These are phyloP conservation scores for Gardenia jasminoides DNA, from an alignment of 257 asterid species.

Conservation along the genomic window DNA sequence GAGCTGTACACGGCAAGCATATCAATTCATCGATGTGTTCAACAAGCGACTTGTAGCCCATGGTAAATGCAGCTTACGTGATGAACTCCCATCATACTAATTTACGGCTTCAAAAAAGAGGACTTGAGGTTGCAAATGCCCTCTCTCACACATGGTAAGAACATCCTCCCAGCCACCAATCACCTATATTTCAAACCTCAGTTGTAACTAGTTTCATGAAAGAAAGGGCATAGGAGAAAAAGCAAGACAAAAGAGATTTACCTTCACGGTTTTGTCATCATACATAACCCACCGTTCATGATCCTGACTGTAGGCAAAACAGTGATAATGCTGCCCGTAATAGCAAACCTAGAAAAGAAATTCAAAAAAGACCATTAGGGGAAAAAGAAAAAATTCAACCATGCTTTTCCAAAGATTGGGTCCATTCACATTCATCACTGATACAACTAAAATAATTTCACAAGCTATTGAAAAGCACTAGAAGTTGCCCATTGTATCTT, in stretches of 20 bases:
- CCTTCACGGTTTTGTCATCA: constrained; percentile 96
- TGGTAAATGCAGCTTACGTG: constrained; percentile 5
- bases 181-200: constrained; percentile 42
- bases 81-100: constrained; percentile 26
- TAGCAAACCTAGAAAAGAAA: constrained; percentile 47
- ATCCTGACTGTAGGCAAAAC: constrained; percentile 78
- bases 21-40: constrained; percentile 21
- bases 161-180: constrained; percentile 91
- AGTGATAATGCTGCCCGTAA: constrained; percentile 96
- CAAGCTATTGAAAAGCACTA: not conserved
- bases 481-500: not conserved
- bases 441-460: not conserved
- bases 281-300: constrained; percentile 87
- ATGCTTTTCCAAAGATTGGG: not conserved
- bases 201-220: constrained; percentile 2
- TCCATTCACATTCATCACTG: not conserved
- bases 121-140: constrained; percentile 95
- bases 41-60: constrained; percentile 21
- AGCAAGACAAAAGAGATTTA: constrained; percentile 22
- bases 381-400: not conserved
- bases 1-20: constrained; percentile 19
- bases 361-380: not conserved
- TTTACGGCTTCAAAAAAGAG: constrained; percentile 83
- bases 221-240: not conserved
- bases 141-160: constrained; percentile 75